Base-by-base conservation (phyloP, 139 green algal species). In the Pleodorina starrii region DNA sequence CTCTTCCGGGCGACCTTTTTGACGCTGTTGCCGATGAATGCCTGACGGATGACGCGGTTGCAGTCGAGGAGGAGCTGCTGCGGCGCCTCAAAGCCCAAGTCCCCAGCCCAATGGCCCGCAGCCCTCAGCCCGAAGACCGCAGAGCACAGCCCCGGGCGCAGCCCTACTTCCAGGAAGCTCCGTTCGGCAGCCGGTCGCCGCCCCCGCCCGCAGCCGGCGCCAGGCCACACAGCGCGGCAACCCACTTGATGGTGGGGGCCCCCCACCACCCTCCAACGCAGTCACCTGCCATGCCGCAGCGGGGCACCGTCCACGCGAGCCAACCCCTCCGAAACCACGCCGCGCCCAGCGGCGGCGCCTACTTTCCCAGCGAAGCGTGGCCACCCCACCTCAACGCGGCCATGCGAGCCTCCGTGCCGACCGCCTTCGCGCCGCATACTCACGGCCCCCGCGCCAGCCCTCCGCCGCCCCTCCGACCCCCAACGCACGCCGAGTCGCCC, bases 61-160 rank as follows among this genome's bases (percentile, higher is more conserved):
- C 63, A 2, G 82, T 88, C 19, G 82, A 88, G 66, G 82, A 69
- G 66, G 82, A 88, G 44, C 66, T 88, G 1, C 36, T 88, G 44
- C 44, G 82, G 1, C 82, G 82, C 44, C 46, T 87, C 16, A 76
- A 76, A 46, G 68, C 68, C 14, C 68, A 32, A 25, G 36, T 44
- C 16, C 68, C 32, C 11, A 80, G 72, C 27, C 40, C 72, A 23
- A 80, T 17, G 69, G 46, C 69, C 5, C 48, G 48, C 11, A 57
- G 48, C 48, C 48, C 48, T 57, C 48, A 57, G 19, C 11, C 27
- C 2, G 63, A 38, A 32, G 21, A 38, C 27, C 63, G 2, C 1
- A 32, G 16, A 2, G 63, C 27, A 38, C 63, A 73, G n/a, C 27
- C 2, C 2, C 29, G 21, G 63, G 21, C 5, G 27, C 11, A 73